Conservation (phyloP, 2,329 filamentous ascomycete genomes). For the Camillea tinctor region DNA sequence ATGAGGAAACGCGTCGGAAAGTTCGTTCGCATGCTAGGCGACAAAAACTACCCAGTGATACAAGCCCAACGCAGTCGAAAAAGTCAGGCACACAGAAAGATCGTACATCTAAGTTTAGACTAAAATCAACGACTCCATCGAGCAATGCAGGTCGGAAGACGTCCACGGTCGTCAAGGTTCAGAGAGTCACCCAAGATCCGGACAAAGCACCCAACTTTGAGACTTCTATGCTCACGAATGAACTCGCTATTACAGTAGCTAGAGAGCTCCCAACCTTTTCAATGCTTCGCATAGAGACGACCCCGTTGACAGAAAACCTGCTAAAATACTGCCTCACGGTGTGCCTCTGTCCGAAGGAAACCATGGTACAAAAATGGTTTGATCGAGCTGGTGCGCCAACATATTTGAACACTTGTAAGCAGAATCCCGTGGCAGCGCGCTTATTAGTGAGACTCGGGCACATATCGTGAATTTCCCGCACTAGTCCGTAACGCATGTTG, state of each 20-base stretch:
- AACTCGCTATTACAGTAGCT: constrained; percentile 31
- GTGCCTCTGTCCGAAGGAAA: constrained; percentile 33
- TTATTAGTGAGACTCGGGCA: not conserved
- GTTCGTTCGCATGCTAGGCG: constrained; percentile 34
- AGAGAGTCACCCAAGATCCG: constrained; percentile 1
- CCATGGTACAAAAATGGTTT: constrained; percentile 33
- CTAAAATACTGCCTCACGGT: constrained; percentile 35
- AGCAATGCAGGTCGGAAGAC: constrained; percentile 1
- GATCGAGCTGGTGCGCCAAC: constrained; percentile 31
- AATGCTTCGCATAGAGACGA: constrained; percentile 33
- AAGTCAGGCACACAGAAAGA: constrained; percentile 31
- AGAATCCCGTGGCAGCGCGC: not conserved
- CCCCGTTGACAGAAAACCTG: constrained; percentile 32
- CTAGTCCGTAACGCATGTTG: constrained; percentile 2
- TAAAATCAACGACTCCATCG: constrained; percentile 20
- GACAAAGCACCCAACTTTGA: constrained; percentile 19
- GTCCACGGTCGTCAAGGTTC: not conserved
- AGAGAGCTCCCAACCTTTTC: constrained; percentile 32
- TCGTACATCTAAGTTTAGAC: constrained; percentile 33
- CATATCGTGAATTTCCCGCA: not conserved
- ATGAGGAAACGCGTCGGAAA: constrained; percentile 36
- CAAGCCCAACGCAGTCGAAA: constrained; percentile 23
- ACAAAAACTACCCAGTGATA: constrained; percentile 31
- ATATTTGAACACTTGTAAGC: constrained; percentile 33
- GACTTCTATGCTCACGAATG: constrained; percentile 28